Percentiles rank a stretch among this genome's conserved stretches.
These are phyloP conservation scores for Leucosporidium creatinivorum DNA, from an alignment of 768 basidiomycete genomes.

Conservation along the genomic window DNA sequence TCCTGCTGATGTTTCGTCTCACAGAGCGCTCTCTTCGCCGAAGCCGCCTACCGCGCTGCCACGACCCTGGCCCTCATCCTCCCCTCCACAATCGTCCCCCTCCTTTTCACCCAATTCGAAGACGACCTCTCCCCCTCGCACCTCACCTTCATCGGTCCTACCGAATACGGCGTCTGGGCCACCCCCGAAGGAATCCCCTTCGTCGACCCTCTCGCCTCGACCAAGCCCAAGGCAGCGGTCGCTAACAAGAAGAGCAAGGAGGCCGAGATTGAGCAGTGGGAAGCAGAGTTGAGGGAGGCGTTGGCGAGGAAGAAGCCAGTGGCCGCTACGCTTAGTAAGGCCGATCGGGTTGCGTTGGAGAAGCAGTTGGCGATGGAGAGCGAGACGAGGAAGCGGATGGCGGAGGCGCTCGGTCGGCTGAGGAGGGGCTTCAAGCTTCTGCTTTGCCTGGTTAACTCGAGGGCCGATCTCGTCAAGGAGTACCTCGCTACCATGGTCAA, in stretches of 20 bases:
- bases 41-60: conserved; percentile 65
- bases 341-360: conserved; percentile 73
- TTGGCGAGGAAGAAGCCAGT: conserved; percentile 66
- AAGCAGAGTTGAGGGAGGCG: conserved; percentile 79
- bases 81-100: conserved; percentile 59
- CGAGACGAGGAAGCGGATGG: conserved; percentile 57
- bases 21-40: conserved; percentile 28
- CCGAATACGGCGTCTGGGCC: conserved; percentile 74
- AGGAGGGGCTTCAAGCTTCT: conserved; percentile 65
- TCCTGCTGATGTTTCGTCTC: neutral
- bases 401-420: conserved; percentile 51
- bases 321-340: conserved; percentile 62
- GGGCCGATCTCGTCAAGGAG: conserved; percentile 51
- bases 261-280: conserved; percentile 87
- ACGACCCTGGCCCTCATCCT: conserved; percentile 74
- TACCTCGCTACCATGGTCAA: conserved; percentile 56
- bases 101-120: conserved; percentile 59
- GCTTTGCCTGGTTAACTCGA: conserved; percentile 52
- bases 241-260: conserved; percentile 50
- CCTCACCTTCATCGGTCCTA: conserved; percentile 60
- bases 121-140: conserved; percentile 56
- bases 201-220: conserved; percentile 57
- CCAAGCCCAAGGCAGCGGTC: conserved; percentile 20
- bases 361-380: conserved; percentile 77
- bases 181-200: conserved; percentile 75